These are phyloP conservation scores for Salix caprea DNA, from an alignment of 345 rosid genomes.

Conservation along the genomic window DNA sequence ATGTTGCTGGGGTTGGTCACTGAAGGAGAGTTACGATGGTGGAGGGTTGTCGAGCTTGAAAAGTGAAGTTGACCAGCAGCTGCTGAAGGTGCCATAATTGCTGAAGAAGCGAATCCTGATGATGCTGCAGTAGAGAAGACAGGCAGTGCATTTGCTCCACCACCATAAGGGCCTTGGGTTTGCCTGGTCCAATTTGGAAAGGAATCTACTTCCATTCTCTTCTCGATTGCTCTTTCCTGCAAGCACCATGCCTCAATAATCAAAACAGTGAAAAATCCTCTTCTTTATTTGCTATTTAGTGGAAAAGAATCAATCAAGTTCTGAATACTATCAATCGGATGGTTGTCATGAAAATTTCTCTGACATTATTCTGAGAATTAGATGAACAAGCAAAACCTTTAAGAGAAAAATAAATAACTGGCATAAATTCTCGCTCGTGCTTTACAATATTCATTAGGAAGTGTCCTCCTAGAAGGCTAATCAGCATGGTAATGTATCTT, in stretches of 20 bases:
- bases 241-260: not conserved
- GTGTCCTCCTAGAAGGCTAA: not conserved
- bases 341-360: not conserved
- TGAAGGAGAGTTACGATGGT: slow-evolving; percentile 9
- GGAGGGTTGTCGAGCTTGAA: slow-evolving; percentile 20
- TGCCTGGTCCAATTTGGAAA: slow-evolving; percentile 34
- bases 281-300: too few species aligned
- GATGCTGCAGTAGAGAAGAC: slow-evolving; percentile 80
- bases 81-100: slow-evolving; percentile 31
- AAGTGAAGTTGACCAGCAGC: slow-evolving; percentile 25
- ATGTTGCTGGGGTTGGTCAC: slow-evolving; percentile 22
- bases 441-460: not conserved
- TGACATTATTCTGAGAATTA: not conserved
- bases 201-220: slow-evolving; percentile 40
- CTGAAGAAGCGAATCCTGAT: slow-evolving; percentile 90
- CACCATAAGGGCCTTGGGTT: slow-evolving; percentile 32
- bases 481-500: not conserved
- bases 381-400: not conserved
- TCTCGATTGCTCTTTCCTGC: slow-evolving; percentile 61
- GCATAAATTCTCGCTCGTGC: not conserved
- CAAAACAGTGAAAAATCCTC: not conserved
- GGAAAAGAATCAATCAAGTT: not conserved
- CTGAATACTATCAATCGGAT: not conserved
- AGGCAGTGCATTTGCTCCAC: slow-evolving; percentile 33
- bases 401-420: not conserved